Percentiles rank a stretch among this genome's conserved stretches.
Conservation (phyloP, 805 yeast species). For the Pichia manshurica region DNA sequence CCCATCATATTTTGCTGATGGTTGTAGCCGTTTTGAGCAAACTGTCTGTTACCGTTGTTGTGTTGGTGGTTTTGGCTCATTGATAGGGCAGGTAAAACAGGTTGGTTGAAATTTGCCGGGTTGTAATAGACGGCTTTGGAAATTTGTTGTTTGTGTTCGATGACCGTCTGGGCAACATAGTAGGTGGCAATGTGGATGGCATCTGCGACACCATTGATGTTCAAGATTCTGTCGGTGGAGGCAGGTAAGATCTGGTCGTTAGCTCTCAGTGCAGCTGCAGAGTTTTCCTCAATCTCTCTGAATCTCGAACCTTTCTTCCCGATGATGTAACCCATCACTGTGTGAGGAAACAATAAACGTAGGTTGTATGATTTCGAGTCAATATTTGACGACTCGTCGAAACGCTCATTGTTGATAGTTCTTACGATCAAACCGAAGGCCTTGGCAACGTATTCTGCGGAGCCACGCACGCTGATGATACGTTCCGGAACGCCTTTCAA, state of each 20-base stretch:
- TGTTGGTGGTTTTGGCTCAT: constrained; percentile 1
- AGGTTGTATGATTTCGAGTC: constrained; percentile 51
- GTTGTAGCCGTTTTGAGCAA: not conserved
- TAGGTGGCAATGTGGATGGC: constrained; percentile 81
- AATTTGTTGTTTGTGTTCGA: constrained; percentile 55
- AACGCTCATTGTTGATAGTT: constrained; percentile 60
- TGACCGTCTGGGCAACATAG: constrained; percentile 62
- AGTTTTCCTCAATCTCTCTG: constrained; percentile 74
- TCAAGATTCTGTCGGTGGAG: constrained; percentile 70
- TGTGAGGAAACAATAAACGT: constrained; percentile 67
- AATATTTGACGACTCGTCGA: constrained; percentile 53
- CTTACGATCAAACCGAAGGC: constrained; percentile 73
- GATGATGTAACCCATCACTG: constrained; percentile 72
- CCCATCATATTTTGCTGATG: constrained; percentile 22
- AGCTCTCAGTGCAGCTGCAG: constrained; percentile 73
- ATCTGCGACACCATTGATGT: constrained; percentile 75
- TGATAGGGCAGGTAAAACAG: constrained; percentile 12
- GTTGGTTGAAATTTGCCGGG: constrained; percentile 41
- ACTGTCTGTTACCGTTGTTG: constrained; percentile 4
- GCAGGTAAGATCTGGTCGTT: constrained; percentile 66
- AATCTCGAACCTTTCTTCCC: constrained; percentile 72
- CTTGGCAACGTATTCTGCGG: constrained; percentile 72
- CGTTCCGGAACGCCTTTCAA: constrained; percentile 67
- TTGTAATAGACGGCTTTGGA: constrained; percentile 53
- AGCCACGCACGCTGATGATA: constrained; percentile 66